These are phyloP conservation scores for Scedosporium aurantiacum DNA, from an alignment of 2,329 filamentous ascomycete species.

Conservation along the genomic window DNA sequence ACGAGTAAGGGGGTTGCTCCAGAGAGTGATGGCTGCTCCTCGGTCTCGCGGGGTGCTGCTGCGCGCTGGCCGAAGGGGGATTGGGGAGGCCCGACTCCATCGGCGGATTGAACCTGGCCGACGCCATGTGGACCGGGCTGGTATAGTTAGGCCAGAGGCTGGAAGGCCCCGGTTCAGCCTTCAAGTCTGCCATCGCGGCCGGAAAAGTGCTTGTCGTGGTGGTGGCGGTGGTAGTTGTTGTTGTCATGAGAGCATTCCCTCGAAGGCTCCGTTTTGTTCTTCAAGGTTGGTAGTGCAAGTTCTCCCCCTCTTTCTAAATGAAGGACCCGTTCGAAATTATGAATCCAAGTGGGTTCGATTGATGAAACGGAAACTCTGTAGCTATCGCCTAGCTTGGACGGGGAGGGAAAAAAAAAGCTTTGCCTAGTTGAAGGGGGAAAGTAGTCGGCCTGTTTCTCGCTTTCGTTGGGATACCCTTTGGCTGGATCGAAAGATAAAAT, in stretches of 20 bases:
- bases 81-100: conserved; percentile 39
- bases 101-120: conserved; percentile 33
- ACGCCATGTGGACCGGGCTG: conserved; percentile 40
- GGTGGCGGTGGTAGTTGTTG: conserved; percentile 30
- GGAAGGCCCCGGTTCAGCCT: conserved; percentile 45
- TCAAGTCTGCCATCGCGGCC: conserved; percentile 53
- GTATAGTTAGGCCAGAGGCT: conserved; percentile 49
- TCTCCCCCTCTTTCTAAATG: neutral
- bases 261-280: neutral
- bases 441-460: neutral
- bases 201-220: conserved; percentile 50
- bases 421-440: neutral
- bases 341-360: no score
- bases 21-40: conserved; percentile 37
- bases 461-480: neutral
- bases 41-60: conserved; percentile 38
- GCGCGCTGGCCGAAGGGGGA: conserved; percentile 29
- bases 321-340: neutral
- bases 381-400: neutral
- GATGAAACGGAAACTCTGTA: neutral
- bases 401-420: neutral
- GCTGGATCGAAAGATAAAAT: conserved; percentile 4
- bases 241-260: conserved; percentile 48
- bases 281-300: neutral
- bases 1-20: conserved; percentile 40